Conservation (phyloP, 768 basidiomycete genomes). For the Agaricus subrufescens region DNA sequence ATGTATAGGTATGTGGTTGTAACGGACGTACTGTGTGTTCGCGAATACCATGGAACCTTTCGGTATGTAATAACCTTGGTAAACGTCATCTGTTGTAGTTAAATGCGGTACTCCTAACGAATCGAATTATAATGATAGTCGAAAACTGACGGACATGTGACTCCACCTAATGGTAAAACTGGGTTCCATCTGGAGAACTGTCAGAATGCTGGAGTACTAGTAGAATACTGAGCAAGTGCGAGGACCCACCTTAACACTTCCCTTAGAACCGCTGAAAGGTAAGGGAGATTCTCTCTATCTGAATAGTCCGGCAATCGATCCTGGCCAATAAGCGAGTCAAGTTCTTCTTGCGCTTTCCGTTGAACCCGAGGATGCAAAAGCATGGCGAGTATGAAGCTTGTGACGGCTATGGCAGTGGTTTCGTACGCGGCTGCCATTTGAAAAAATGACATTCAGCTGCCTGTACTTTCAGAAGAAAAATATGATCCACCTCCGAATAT, state of each 20-base stretch:
- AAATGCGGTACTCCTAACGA: neutral
- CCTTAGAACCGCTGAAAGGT: conserved; percentile 15
- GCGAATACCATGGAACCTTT: neutral
- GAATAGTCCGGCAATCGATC: conserved; percentile 19
- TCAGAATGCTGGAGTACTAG: neutral
- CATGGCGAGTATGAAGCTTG: conserved; percentile 7
- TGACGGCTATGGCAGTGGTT: neutral
- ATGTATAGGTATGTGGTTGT: neutral
- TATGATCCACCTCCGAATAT: neutral
- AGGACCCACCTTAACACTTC: conserved; percentile 14
- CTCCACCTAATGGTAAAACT: neutral
- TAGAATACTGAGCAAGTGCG: neutral
- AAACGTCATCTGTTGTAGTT: neutral
- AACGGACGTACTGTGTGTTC: neutral
- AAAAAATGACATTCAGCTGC: neutral
- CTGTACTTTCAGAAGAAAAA: neutral
- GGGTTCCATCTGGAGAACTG: neutral
- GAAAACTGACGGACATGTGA: too few relatives aligned
- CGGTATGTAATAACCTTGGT: neutral
- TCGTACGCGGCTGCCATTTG: neutral
- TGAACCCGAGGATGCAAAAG: conserved; percentile 10
- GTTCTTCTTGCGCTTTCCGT: conserved; percentile 17
- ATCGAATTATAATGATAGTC: neutral
- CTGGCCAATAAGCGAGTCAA: conserved; percentile 18
- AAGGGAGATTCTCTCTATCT: conserved; percentile 15